Base-by-base conservation (phyloP, 2,329 filamentous ascomycete genomes). In the Penicillium sp. region DNA sequence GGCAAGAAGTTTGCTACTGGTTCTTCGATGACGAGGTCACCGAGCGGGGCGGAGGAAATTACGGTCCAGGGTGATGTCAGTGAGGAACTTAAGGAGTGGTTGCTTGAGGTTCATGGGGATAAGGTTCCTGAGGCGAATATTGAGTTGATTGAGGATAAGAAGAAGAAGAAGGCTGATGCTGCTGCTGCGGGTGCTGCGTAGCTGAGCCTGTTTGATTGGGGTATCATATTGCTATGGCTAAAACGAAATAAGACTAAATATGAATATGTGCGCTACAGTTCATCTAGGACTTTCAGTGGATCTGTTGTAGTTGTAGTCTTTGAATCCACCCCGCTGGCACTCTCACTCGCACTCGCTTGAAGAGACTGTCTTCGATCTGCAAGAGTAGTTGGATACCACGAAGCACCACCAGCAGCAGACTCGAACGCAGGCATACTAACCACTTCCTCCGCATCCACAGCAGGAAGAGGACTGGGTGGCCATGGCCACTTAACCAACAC, bases 1-100 rank as follows among this genome's bases (percentile, higher is more conserved):
- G 94, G 94, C 59, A 99, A 97, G 84, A 97, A 97, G 78, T 97
- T 99, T 71, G 94, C 94, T 26, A 97, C 94, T 9, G 94, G 94
- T 0, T 89, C 87, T 14, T 92, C 88, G 40, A 94, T 99, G 40
- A 97, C 93, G 8, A 96, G 97, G 78, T 84, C 89, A 1, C 84
- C 91, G 0, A 87, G 86, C 51, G 91, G 91, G 19, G 90, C 90
- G 16, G 94, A 99, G 76, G 94, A 97, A 77, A 97, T 99, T 71
- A 95, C 96, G 4, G 91, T 99, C 18, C 94, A 99, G 77, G 94
- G 94, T 29, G 94, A 99, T 77, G 87, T 99, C 59, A 96, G 92
- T 73, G 90, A 94, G 67, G 94, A 99, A 77, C 87, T 99, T 61
- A 85, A 90, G 69, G 94, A 97, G 71, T 97, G 93, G 78, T 77